These are phyloP conservation scores for Backusella parvicylindrica DNA, from an alignment of 192 early-diverging fungal genomes.

Conservation along the genomic window DNA sequence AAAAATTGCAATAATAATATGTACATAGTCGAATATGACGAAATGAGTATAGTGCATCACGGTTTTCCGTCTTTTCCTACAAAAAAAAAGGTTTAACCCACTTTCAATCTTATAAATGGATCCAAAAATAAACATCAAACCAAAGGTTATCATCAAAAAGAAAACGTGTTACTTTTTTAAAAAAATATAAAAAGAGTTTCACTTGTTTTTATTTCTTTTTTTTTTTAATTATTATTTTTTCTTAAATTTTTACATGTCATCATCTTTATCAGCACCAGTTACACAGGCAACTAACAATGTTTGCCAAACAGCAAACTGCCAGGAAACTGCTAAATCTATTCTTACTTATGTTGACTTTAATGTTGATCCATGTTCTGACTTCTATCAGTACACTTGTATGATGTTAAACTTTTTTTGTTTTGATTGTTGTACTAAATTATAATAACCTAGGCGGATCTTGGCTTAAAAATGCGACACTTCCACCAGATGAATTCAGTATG, in stretches of 20 bases:
- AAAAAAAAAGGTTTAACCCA: not conserved
- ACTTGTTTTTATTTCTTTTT: not conserved
- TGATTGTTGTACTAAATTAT: not conserved
- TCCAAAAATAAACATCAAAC: not conserved
- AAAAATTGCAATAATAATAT: no score
- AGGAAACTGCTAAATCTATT: slow-evolving; percentile 49
- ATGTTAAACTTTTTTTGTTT: not conserved
- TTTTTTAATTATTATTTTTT: not conserved
- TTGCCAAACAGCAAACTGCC: slow-evolving; percentile 54
- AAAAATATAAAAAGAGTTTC: not conserved
- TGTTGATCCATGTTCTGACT: slow-evolving; percentile 62
- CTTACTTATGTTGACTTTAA: slow-evolving; percentile 46
- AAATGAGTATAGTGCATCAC: not conserved
- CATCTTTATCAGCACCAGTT: not conserved
- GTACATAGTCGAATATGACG: no score
- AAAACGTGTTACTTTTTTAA: not conserved
- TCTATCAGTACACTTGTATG: slow-evolving; percentile 61
- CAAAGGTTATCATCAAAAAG: not conserved
- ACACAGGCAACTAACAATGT: slow-evolving; percentile 6
- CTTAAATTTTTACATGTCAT: not conserved
- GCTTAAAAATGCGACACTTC: slow-evolving; percentile 47
- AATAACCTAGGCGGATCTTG: slow-evolving; percentile 56
- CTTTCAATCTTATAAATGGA: not conserved
- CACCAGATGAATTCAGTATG: slow-evolving; percentile 51
- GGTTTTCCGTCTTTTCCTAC: not conserved